Base-by-base conservation (phyloP, 352 stramenopile genomes). In the Phytophthora pisi region DNA sequence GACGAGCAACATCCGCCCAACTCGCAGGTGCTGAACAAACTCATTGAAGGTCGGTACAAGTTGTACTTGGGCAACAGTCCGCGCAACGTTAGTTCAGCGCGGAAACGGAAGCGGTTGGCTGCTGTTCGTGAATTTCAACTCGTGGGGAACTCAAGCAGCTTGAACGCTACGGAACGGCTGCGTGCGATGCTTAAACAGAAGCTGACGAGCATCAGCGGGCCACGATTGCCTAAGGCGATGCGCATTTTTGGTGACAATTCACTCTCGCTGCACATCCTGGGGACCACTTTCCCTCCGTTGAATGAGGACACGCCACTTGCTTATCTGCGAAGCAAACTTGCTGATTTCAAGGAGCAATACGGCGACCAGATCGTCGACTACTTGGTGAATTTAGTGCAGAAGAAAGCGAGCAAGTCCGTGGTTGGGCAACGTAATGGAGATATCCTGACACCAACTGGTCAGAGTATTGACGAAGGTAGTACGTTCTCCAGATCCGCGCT, bases 11-110 rank as follows among this genome's bases (percentile, higher is more conserved):
- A 74, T 2, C 69, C 66, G 34, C 61, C 71, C 2, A 66, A 71
- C 18, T 58, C 55, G 18, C 50, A 61, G 6, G 9, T 89, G 5
- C 43, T 78, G 8, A 66, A 64, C 46, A 68, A 81, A n/a, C 72
- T 80, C 18, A 77, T 91, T 45, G 61, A 78, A 64, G 85, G 85
- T 15, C 82, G 72, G 6, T 89, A 90, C 51, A 68, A 68, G 0
- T 53, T 93, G 47, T 91, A 77, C 49, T 49, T 93, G 7, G 85
- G 85, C 31, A 91, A 91, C 45, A 91, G 86, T 58, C 85, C 83
- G 20, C 80, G 72, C 49, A 86, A 89, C 23, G 70, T 81, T 15
- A 89, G 58, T 26, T 79, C 52, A 3, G 69, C 74, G 30, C 57
- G 64, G 28, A 46, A 54, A 28, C 70, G 75, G 7, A 70, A 65